Evolutionary conservation across 2,329 filamentous ascomycete species (phyloP).

Genomic region (Verticillium isaacii): DNA sequence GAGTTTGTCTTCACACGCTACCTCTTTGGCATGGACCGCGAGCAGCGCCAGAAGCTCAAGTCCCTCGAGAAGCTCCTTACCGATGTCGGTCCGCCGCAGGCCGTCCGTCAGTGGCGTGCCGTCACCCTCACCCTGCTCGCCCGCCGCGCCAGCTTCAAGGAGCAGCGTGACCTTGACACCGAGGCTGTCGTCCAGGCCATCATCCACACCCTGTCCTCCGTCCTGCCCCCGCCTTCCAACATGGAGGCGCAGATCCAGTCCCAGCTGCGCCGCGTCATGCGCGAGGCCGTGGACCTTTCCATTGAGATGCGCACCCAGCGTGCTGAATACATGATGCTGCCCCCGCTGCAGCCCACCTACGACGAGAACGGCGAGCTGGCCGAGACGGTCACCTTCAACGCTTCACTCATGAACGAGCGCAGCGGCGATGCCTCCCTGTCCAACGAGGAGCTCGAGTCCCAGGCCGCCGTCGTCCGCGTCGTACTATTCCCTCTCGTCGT

Average conservation of each 20-base stretch:
- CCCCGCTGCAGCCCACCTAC: conserved; percentile 90
- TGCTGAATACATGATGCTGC: conserved; percentile 98
- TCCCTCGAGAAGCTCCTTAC: conserved; percentile 84
- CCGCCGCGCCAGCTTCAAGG: conserved; percentile 71
- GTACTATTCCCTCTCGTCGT: conserved; percentile 96
- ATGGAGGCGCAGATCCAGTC: conserved; percentile 76
- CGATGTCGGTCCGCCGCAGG: conserved; percentile 80
- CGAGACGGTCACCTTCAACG: conserved; percentile 86
- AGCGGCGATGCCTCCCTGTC: conserved; percentile 54
- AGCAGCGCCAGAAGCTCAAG: conserved; percentile 97
- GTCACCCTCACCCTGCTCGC: conserved; percentile 88
- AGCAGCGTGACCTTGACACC: conserved; percentile 82
- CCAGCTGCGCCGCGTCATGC: conserved; percentile 82
- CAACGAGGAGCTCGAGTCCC: conserved; percentile 76
- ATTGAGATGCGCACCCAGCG: conserved; percentile 97
- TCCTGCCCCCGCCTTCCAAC: conserved; percentile 81
- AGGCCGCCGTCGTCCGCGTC: conserved; percentile 75
- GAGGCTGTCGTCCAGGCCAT: conserved; percentile 92
- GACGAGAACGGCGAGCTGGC: conserved; percentile 87
- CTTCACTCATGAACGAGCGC: conserved; percentile 90
- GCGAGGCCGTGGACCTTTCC: conserved; percentile 81
- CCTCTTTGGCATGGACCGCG: conserved; percentile 96
- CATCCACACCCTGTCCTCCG: conserved; percentile 74
- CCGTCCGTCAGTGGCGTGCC: conserved; percentile 96
- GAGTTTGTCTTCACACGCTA: conserved; percentile 98